phyloP scores from a whole-genome alignment of 2,329 filamentous ascomycete genomes.

The Cladophialophora carrionii region DNA sequence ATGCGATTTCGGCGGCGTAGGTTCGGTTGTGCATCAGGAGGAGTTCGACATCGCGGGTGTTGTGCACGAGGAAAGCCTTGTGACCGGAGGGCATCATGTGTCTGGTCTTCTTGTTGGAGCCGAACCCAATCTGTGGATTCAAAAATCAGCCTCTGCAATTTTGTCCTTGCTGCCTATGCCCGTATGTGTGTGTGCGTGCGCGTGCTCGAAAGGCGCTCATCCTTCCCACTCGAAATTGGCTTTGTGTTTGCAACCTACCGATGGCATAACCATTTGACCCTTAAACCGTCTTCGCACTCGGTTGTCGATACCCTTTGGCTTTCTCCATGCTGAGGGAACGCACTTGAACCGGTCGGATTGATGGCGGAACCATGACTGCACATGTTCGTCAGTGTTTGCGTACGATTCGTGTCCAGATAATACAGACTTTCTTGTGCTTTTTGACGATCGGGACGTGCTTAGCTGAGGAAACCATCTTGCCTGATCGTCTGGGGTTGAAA shows the following conservation, averaged over 20 bases:
- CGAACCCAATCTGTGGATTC: slow-evolving; percentile 82
- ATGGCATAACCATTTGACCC: slow-evolving; percentile 94
- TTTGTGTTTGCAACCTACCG: slow-evolving; percentile 62
- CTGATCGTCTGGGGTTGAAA: slow-evolving; percentile 13
- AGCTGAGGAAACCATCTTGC: slow-evolving; percentile 93
- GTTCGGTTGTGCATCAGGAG: slow-evolving; percentile 99
- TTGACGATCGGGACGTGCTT: slow-evolving; percentile 99
- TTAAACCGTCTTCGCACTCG: slow-evolving; percentile 96
- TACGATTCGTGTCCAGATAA: neutral
- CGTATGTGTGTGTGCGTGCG: neutral
- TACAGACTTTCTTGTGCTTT: slow-evolving; percentile 86
- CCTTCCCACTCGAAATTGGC: neutral
- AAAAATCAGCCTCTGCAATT: slow-evolving; percentile 27
- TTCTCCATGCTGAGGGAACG: slow-evolving; percentile 89
- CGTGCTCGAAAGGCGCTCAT: neutral
- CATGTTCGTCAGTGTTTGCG: neutral
- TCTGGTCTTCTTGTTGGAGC: slow-evolving; percentile 99
- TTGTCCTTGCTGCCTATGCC: slow-evolving; percentile 11
- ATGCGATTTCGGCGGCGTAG: slow-evolving; percentile 97
- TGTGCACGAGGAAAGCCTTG: slow-evolving; percentile 99
- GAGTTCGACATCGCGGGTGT: slow-evolving; percentile 92
- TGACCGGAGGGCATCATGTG: slow-evolving; percentile 99
- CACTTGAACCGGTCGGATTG: slow-evolving; percentile 97
- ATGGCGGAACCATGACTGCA: slow-evolving; percentile 84
- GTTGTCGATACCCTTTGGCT: slow-evolving; percentile 99